Evolutionary conservation across 177 flowering plant genomes (phyloP).

Genomic region (Vitis hybrid): DNA sequence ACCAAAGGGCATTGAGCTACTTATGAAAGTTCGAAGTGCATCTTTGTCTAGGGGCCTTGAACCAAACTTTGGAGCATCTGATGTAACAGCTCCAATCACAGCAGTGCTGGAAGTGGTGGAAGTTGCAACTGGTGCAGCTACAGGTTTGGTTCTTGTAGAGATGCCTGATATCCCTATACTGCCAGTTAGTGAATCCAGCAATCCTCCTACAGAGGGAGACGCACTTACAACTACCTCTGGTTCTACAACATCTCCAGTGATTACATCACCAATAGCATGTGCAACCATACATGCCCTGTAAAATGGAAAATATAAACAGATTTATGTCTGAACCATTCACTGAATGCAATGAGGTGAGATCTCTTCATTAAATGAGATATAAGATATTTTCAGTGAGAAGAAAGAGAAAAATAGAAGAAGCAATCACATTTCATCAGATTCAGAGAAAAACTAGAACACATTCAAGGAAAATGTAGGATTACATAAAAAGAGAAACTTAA

Average conservation of each 20-base stretch:
- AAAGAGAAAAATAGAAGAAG: no score
- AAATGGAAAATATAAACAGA: slow-evolving; percentile 2
- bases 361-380: no score
- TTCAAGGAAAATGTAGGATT: no score
- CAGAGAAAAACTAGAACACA: no score
- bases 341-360: no score
- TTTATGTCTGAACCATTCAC: background rate
- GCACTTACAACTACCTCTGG: slow-evolving; percentile 78
- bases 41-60: slow-evolving; percentile 81
- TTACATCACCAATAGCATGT: slow-evolving; percentile 79
- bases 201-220: slow-evolving; percentile 82
- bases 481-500: no score
- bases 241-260: slow-evolving; percentile 67
- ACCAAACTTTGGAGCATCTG: slow-evolving; percentile 73
- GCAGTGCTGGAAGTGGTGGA: slow-evolving; percentile 52
- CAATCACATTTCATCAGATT: no score
- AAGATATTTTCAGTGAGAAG: no score
- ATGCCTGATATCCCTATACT: slow-evolving; percentile 87
- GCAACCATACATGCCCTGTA: slow-evolving; percentile 83
- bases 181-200: slow-evolving; percentile 95
- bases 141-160: slow-evolving; percentile 84
- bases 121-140: slow-evolving; percentile 73
- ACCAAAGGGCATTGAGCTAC: slow-evolving; percentile 98
- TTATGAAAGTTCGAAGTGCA: slow-evolving; percentile 71
- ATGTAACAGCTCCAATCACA: slow-evolving; percentile 44